phyloP scores from a whole-genome alignment of 2,329 filamentous ascomycete species.

The Colletotrichum aenigma region DNA sequence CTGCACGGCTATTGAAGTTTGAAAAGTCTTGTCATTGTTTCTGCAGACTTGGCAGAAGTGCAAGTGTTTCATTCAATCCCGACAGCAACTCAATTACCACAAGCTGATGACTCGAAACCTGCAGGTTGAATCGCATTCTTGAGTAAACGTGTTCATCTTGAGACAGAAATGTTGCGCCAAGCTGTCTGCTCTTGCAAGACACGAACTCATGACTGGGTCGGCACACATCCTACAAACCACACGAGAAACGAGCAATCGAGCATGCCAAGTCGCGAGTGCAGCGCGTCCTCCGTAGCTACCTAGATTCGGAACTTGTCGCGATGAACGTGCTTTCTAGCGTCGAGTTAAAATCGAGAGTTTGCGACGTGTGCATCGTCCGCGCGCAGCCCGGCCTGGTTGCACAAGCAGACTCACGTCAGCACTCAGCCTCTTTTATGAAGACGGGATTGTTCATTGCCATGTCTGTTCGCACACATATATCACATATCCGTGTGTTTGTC shows the following conservation, averaged over 20 bases:
- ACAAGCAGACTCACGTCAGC: neutral
- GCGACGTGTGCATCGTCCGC: neutral
- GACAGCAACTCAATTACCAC: neutral
- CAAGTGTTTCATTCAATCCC: neutral
- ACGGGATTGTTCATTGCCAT: neutral
- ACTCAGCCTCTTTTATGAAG: neutral
- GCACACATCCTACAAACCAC: neutral
- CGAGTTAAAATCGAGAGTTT: neutral
- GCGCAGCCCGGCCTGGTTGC: neutral
- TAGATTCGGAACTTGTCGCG: conserved; percentile 10
- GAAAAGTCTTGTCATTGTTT: neutral
- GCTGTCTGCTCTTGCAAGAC: neutral
- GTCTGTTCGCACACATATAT: neutral
- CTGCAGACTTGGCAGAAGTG: neutral
- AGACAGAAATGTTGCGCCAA: neutral
- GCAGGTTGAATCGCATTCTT: neutral
- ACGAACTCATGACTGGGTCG: neutral
- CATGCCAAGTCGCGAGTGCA: neutral
- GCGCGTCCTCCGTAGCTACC: neutral
- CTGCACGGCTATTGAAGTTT: neutral
- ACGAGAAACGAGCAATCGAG: neutral
- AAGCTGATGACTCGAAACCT: neutral
- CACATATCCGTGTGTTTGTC: neutral
- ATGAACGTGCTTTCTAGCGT: conserved; percentile 6
- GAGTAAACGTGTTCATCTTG: neutral